Evolutionary conservation across 2,329 filamentous ascomycete species (phyloP).

Genomic region (Alternaria sp.): DNA sequence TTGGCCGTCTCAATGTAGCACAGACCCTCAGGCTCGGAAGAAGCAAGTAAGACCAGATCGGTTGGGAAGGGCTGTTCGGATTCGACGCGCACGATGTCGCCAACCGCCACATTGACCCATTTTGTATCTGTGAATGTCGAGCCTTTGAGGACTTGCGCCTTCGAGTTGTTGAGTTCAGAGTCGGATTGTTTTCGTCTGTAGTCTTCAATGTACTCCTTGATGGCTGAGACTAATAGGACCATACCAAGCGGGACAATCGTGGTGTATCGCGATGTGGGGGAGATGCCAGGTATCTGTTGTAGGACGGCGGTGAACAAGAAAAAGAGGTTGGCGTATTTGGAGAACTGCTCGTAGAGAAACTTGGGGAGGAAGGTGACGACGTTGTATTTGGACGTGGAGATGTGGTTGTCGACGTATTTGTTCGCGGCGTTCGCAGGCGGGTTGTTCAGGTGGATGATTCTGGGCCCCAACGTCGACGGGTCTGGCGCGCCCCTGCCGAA

Average conservation of each 20-base stretch:
- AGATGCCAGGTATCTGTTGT: conserved; percentile 94
- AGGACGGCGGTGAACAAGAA: conserved; percentile 96
- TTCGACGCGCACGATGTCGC: conserved; percentile 90
- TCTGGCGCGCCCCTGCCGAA: conserved; percentile 86
- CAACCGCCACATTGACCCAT: conserved; percentile 93
- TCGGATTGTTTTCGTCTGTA: conserved; percentile 89
- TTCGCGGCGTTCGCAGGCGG: conserved; percentile 86
- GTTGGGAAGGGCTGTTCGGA: conserved; percentile 96
- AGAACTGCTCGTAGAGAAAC: conserved; percentile 98
- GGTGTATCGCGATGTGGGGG: conserved; percentile 93
- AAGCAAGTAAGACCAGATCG: conserved; percentile 89
- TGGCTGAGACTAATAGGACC: conserved; percentile 91
- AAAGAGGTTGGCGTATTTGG: conserved; percentile 98
- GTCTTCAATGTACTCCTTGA: conserved; percentile 94
- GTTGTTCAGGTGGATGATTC: conserved; percentile 96
- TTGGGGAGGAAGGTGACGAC: conserved; percentile 91
- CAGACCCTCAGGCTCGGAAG: conserved; percentile 94
- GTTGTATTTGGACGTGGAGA: conserved; percentile 98
- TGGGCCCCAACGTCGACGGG: conserved; percentile 87
- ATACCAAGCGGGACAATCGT: conserved; percentile 94
- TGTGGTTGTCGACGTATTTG: conserved; percentile 95
- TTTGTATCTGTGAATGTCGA: conserved; percentile 84
- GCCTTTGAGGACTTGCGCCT: conserved; percentile 81
- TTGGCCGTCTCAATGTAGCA: conserved; percentile 99
- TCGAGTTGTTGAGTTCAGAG: conserved; percentile 85